Evolutionary conservation across 345 rosid genomes (phyloP), one percentile per base, ranked within the genome.

Genomic region (Leavenworthia alabamica): DNA sequence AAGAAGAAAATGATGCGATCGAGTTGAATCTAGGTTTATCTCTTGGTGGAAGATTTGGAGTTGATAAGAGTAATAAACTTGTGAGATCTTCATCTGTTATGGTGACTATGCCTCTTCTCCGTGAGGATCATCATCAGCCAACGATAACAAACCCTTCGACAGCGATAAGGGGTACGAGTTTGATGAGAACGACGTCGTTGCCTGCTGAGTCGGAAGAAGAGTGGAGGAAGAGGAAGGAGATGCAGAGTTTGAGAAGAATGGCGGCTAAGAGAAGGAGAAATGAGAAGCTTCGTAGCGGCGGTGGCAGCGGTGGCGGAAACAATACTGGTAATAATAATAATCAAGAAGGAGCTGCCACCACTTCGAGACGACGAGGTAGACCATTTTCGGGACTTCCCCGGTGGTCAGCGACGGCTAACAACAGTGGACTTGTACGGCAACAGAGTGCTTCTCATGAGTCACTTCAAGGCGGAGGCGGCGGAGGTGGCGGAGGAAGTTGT

Each of bases 11-110:
- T 6, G 78, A 64, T 2, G 81, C 71, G 51, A 64, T 94, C 43
- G 99, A 94, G 79, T 80, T 94, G 39, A 86, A 78, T 78, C 90
- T 94, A 16, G 97, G 96, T 12, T 56, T 94, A 40, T 94, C 99
- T 15, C 78, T 90, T 4, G 96, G 96, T 42, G 99, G 99, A 2
- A 78, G 84, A 68, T 94, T 94, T 46, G 99, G 99, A 26, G 86
- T 88, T 41, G 96, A 94, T 42, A 83, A 78, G 55, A 77, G 67
- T 41, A 73, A 80, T 1, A 72, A 56, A 28, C 75, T 71, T 0
- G 60, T 36, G 27, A 70, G 99, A 73, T 88, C 97, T 24, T 88
- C 99, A 5, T 94, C 99, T 0, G 68, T 88, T 6, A 82, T 92
- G 0, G 86, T 83, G 0, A 71, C 39, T 72, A 78, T 65, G 73